Percentiles rank a stretch among this genome's conserved stretches.
Conservation (phyloP, 2,329 filamentous ascomycete species). For the Colletotrichum endophyticum region DNA sequence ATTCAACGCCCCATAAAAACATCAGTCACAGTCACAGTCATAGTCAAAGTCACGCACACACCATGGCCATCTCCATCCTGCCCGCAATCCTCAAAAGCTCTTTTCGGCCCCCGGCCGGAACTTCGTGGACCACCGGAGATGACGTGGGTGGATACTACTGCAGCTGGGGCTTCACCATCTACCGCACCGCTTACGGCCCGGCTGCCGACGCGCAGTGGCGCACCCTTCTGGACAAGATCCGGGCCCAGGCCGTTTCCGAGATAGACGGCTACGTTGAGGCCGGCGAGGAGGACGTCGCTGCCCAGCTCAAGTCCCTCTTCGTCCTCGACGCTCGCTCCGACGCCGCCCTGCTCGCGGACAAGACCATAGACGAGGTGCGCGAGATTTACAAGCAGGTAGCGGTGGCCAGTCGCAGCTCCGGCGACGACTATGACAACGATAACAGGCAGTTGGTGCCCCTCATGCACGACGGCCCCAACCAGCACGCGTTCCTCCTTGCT, state of each 20-base stretch:
- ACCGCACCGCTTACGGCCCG: neutral
- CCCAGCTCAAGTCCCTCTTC: neutral
- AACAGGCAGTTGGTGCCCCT: neutral
- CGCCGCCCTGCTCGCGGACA: neutral
- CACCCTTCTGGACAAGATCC: neutral
- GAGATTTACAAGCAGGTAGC: neutral
- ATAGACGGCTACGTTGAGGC: neutral
- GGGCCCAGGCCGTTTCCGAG: neutral
- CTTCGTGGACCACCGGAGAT: neutral
- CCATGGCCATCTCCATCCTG: neutral
- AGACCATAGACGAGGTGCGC: neutral
- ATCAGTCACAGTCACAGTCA: neutral
- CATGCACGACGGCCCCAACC: neutral
- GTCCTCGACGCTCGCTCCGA: neutral
- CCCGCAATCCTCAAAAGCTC: neutral
- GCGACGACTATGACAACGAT: neutral
- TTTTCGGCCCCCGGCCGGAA: neutral
- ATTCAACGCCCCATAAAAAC: neutral
- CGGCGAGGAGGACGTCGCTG: neutral
- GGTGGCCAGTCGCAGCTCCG: neutral
- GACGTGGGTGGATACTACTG: neutral
- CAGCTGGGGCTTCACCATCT: neutral
- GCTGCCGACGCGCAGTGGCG: neutral
- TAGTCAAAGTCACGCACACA: neutral
- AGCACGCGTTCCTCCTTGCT: neutral